phyloP scores from a whole-genome alignment of 1,284 basidiomycete species.

The Pseudozyma pruni region DNA sequence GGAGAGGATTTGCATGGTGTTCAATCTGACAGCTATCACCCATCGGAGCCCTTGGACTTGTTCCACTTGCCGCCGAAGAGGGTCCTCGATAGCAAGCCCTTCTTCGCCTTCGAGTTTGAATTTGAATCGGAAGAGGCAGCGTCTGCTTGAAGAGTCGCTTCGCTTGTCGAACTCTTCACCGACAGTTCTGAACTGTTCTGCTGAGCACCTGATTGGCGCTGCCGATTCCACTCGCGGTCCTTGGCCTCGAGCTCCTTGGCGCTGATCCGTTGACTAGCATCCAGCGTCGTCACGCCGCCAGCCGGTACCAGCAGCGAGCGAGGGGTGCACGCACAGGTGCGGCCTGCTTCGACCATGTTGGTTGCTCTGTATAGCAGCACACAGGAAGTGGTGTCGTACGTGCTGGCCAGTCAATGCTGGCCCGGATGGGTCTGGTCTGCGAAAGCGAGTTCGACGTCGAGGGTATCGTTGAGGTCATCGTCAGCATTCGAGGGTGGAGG shows the following conservation, averaged over 20 bases:
- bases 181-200: neutral
- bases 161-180: neutral
- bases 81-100: neutral
- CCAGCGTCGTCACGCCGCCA: constrained; percentile 29
- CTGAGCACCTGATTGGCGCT: constrained; percentile 8
- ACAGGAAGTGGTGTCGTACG: too few relatives aligned
- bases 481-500: too few relatives aligned
- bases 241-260: constrained; percentile 28
- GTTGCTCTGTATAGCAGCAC: too few relatives aligned
- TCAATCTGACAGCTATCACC: neutral
- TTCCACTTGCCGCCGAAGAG: constrained; percentile 1
- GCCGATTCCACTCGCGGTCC: constrained; percentile 28
- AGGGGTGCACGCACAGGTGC: constrained; percentile 37
- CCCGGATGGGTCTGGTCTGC: too few relatives aligned
- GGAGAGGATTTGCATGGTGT: neutral
- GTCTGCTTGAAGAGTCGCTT: neutral
- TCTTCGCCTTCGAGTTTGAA: neutral
- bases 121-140: neutral
- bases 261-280: constrained; percentile 41
- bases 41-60: neutral
- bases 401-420: too few relatives aligned
- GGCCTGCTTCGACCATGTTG: constrained; percentile 5
- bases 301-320: constrained; percentile 32
- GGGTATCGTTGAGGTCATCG: too few relatives aligned
- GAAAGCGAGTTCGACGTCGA: too few relatives aligned